Percentiles rank a stretch among this genome's conserved stretches.
phyloP scores from a whole-genome alignment of 345 rosid genomes.

The Pugionium cornutum region DNA sequence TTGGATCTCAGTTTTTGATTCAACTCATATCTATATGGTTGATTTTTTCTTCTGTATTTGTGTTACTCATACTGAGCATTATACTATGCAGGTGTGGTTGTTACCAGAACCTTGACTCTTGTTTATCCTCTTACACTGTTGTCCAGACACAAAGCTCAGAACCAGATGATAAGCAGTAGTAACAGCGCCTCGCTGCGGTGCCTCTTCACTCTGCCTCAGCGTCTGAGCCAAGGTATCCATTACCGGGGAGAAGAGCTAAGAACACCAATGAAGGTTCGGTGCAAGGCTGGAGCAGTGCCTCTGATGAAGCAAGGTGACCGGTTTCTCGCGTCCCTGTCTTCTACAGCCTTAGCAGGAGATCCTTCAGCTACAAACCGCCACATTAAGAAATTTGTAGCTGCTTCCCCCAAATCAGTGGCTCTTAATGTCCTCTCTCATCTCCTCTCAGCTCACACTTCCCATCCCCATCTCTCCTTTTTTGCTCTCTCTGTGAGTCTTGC shows the following conservation, averaged over 20 bases:
- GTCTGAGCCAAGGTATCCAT: conserved; percentile 16
- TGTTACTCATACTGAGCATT: neutral
- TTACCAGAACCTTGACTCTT: conserved; percentile 15
- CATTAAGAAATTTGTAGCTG: conserved; percentile 73
- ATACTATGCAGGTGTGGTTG: conserved; percentile 22
- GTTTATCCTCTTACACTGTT: conserved; percentile 16
- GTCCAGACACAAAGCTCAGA: conserved; percentile 9
- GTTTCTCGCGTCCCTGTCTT: conserved; percentile 53
- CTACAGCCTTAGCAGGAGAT: conserved; percentile 48
- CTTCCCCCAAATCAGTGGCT: conserved; percentile 63
- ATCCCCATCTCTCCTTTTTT: conserved; percentile 52
- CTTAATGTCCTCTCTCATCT: conserved; percentile 80
- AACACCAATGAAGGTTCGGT: conserved; percentile 7
- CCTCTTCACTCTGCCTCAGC: conserved; percentile 21
- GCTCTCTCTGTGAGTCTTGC: conserved; percentile 62
- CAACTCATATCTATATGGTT: conserved; percentile 3
- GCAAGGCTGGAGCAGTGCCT: conserved; percentile 40
- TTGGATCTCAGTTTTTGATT: conserved; percentile 2
- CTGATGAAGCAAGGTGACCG: conserved; percentile 59
- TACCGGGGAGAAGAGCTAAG: conserved; percentile 7
- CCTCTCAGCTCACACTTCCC: conserved; percentile 55
- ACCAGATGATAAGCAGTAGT: conserved; percentile 20
- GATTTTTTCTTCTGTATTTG: neutral
- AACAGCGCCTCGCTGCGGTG: neutral
- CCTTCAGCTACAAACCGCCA: conserved; percentile 49